Evolutionary conservation across 2,329 filamentous ascomycete genomes (phyloP), one percentile per base, ranked within the genome.

Genomic region (Colletotrichum navitas): DNA sequence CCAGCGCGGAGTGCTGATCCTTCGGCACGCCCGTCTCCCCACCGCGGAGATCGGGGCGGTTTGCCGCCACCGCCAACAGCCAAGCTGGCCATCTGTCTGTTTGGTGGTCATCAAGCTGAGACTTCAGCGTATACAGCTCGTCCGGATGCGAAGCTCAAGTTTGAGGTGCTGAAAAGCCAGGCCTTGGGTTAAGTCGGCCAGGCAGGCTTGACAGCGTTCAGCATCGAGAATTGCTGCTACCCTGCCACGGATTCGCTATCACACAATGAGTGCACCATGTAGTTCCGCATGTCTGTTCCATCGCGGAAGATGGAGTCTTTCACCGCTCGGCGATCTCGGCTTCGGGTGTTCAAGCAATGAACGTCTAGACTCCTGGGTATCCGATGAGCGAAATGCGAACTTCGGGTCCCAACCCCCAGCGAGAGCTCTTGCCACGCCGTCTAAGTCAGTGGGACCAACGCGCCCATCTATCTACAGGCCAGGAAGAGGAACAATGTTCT

Each of bases 271-370:
- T 82, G 81, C 65, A 85, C 83, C 0, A 82, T 81, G 1, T 81
- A 82, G 61, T 76, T 85, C 14, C 79, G 83, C 0, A 76, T 85
- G n/a, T 84, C 85, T 41, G 78, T 81, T 2, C 80, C 82, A 71
- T 79, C 81, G 11, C 69, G 45, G 14, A 70, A 64, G 26, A 74
- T 65, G 32, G 74, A 76, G 14, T 70, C 74, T 1, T 75, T 78
- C n/a, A n/a, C n/a, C n/a, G n/a, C n/a, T n/a, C n/a, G n/a, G n/a
- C n/a, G n/a, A n/a, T n/a, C n/a, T n/a, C n/a, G n/a, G n/a, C n/a
- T n/a, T n/a, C n/a, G n/a, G n/a, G n/a, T n/a, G n/a, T n/a, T n/a
- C n/a, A n/a, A n/a, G n/a, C n/a, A n/a, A n/a, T n/a, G n/a, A n/a
- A n/a, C n/a, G n/a, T n/a, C n/a, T n/a, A n/a, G n/a, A n/a, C n/a